phyloP scores from a whole-genome alignment of 2,329 filamentous ascomycete species.

The Ceratocystis harringtonii region DNA sequence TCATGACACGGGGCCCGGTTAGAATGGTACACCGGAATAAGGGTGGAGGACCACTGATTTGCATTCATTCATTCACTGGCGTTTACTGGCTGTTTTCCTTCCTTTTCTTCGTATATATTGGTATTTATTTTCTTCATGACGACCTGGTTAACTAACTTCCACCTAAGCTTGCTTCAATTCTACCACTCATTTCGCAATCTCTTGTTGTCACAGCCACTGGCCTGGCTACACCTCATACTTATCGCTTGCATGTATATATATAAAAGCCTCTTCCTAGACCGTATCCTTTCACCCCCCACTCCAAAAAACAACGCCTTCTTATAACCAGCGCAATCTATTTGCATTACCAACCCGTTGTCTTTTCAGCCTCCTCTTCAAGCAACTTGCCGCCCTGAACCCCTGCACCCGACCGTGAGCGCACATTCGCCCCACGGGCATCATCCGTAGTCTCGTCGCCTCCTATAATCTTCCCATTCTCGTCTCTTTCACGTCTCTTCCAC shows the following conservation, averaged over 20 bases:
- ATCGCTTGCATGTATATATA: no score
- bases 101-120: neutral
- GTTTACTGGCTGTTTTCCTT: neutral
- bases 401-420: neutral
- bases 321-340: neutral
- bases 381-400: neutral
- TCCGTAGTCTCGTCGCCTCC: conserved; percentile 13
- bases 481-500: conserved; percentile 57
- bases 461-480: conserved; percentile 29
- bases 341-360: neutral
- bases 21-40: neutral
- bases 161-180: no score
- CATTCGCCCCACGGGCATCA: neutral
- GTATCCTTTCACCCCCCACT: no score
- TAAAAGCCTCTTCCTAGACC: no score
- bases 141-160: no score
- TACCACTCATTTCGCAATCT: no score
- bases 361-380: neutral
- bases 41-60: neutral
- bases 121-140: neutral
- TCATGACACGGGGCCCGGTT: neutral
- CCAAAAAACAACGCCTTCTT: neutral
- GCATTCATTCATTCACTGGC: neutral
- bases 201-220: no score
- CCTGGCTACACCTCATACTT: no score